Conservation (phyloP, 2,329 filamentous ascomycete species). For the Proliferodiscus dingleyae region DNA sequence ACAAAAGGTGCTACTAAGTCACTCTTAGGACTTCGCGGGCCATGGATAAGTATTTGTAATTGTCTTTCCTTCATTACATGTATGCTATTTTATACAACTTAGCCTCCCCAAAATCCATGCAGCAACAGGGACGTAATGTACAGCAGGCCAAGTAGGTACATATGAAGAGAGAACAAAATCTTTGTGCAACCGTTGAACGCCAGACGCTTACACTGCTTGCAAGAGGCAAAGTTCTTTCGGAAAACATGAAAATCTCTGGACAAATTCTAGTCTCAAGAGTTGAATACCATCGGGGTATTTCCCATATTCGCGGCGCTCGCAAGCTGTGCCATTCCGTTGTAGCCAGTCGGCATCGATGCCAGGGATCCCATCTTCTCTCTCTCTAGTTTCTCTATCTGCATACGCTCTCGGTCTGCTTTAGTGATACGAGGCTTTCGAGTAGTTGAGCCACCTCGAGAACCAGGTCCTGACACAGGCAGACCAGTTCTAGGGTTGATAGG, state of each 20-base stretch:
- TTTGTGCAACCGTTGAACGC: conserved; percentile 7
- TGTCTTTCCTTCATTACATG: background rate
- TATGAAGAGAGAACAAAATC: background rate
- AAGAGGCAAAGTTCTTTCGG: conserved; percentile 6
- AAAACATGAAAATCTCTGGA: background rate
- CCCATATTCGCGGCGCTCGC: conserved; percentile 26
- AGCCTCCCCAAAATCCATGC: conserved; percentile 2
- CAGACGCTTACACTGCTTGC: conserved; percentile 2
- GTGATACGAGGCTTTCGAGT: conserved; percentile 79
- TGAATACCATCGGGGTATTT: conserved; percentile 32
- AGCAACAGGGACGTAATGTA: conserved; percentile 7
- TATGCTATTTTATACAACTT: conserved; percentile 3
- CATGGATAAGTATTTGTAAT: no score
- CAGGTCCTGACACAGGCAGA: conserved; percentile 46
- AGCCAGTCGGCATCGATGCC: conserved; percentile 25
- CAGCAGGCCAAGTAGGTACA: conserved; percentile 6
- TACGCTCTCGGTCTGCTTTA: conserved; percentile 76
- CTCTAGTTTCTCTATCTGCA: conserved; percentile 77
- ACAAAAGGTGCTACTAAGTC: background rate
- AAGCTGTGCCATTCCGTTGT: conserved; percentile 24
- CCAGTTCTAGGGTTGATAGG: conserved; percentile 40
- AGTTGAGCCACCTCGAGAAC: conserved; percentile 70
- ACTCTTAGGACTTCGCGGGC: no score
- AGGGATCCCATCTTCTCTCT: conserved; percentile 47
- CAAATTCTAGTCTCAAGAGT: conserved; percentile 17